A percentile compares a stretch with the other conserved stretches of the same genome.
phyloP scores from a whole-genome alignment of 176 grass and related monocot species.

The Zoysia japonica region DNA sequence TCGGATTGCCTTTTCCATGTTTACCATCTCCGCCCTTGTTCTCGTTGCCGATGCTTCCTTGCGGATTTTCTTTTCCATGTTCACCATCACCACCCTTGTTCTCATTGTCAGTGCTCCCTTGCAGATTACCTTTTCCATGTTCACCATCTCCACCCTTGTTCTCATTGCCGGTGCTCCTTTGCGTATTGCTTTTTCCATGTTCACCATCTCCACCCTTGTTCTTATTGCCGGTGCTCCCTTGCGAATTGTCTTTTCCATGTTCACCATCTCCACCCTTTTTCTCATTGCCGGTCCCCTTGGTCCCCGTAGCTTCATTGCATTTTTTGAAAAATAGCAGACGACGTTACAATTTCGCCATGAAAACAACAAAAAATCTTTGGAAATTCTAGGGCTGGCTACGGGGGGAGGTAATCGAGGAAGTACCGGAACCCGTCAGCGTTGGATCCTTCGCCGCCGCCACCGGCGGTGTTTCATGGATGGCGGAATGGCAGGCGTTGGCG shows the following conservation, averaged over 20 bases:
- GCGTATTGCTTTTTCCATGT: no score
- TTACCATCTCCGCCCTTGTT: no score
- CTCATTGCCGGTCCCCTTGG: not conserved
- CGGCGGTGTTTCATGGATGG: not conserved
- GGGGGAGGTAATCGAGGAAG: not conserved
- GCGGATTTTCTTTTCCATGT: no score
- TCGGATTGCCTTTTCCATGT: not conserved
- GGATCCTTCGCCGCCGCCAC: no score
- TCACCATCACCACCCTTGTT: no score
- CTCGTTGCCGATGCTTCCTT: no score
- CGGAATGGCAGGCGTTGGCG: constrained; percentile 3
- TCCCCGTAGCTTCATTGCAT: not conserved
- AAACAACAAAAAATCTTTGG: not conserved
- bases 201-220: no score
- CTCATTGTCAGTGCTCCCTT: no score
- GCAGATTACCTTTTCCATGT: no score
- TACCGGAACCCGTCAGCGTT: not conserved
- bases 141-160: not conserved
- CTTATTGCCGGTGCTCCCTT: no score
- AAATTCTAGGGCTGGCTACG: not conserved
- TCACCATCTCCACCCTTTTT: not conserved
- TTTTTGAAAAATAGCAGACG: not conserved
- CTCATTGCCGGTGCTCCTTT: not conserved
- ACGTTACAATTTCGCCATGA: not conserved
- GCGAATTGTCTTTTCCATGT: no score